These are phyloP conservation scores for Pseudogymnoascus sp. DNA, from an alignment of 2,329 filamentous ascomycete species.

Conservation along the genomic window DNA sequence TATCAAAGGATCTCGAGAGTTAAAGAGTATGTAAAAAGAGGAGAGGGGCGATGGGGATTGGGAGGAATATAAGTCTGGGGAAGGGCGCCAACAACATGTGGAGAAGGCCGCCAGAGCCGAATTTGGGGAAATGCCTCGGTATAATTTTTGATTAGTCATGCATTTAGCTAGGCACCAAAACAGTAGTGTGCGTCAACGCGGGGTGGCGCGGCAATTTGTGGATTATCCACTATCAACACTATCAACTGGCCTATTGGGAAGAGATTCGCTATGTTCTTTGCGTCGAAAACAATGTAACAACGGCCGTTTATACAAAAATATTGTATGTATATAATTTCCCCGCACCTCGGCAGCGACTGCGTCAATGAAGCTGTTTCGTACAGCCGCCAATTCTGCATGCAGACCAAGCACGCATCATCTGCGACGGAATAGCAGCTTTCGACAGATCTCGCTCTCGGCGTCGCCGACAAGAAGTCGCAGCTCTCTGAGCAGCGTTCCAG, in stretches of 20 bases:
- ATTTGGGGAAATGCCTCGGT: slow-evolving; percentile 28
- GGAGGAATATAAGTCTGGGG: slow-evolving; percentile 3
- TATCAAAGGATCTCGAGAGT: neutral
- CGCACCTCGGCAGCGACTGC: neutral
- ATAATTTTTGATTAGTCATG: slow-evolving; percentile 5
- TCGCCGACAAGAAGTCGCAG: slow-evolving; percentile 7
- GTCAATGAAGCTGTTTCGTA: slow-evolving; percentile 9
- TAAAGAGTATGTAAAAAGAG: neutral
- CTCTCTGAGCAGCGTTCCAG: slow-evolving; percentile 9
- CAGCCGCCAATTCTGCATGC: neutral
- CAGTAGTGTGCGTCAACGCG: slow-evolving; percentile 6
- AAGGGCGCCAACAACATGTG: slow-evolving; percentile 5
- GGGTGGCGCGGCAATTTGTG: slow-evolving; percentile 2
- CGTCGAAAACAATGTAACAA: neutral
- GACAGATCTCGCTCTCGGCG: neutral
- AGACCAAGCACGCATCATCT: slow-evolving; percentile 1
- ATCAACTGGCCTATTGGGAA: slow-evolving; percentile 4
- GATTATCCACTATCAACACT: slow-evolving; percentile 5
- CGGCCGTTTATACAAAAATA: neutral
- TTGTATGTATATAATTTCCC: slow-evolving; percentile 1
- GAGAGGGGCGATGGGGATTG: neutral
- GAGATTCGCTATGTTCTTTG: slow-evolving; percentile 3
- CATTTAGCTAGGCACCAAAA: neutral
- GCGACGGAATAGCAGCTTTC: slow-evolving; percentile 1
- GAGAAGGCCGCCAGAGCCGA: slow-evolving; percentile 9